Evolutionary conservation across 306 rosid genomes (phyloP).

Genomic region (Carpinus fangiana): DNA sequence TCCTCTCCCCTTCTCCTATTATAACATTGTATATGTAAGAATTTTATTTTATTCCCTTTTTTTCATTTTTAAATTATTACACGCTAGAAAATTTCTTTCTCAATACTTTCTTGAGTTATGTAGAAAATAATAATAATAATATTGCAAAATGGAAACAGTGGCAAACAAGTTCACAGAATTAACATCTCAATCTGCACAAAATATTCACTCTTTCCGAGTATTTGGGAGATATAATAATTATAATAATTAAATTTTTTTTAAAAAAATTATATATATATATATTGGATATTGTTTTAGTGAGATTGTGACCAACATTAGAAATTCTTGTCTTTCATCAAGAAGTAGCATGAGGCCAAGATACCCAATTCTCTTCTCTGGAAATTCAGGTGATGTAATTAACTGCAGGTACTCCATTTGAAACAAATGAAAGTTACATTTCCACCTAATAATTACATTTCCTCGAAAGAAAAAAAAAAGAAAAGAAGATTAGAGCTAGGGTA

Average conservation of each 20-base stretch:
- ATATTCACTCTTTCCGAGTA: conserved; percentile 82
- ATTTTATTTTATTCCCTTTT: not conserved
- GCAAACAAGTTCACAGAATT: not conserved
- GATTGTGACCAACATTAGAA: conserved; percentile 97
- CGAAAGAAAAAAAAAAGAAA: too few relatives aligned
- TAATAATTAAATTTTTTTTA: not conserved
- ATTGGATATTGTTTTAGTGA: conserved; percentile 96
- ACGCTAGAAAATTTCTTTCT: not conserved
- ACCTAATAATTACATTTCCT: too few relatives aligned
- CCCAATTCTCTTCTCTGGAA: conserved; percentile 99
- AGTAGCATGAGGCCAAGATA: conserved; percentile 99
- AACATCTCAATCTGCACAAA: conserved; percentile 1
- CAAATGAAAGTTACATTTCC: too few relatives aligned
- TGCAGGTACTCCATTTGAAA: conserved; percentile 91
- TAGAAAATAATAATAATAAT: too few relatives aligned
- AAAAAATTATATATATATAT: not conserved
- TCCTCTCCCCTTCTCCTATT: too few relatives aligned
- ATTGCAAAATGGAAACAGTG: not conserved
- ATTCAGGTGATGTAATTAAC: conserved; percentile 89
- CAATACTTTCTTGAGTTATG: too few relatives aligned
- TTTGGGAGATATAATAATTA: conserved; percentile 40
- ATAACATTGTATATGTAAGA: too few relatives aligned
- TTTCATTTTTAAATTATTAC: not conserved
- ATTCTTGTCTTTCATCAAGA: conserved; percentile 99
- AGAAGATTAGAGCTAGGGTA: too few relatives aligned